These are phyloP conservation scores for Suillus subalutaceus DNA, from an alignment of 768 basidiomycete species.

Conservation along the genomic window DNA sequence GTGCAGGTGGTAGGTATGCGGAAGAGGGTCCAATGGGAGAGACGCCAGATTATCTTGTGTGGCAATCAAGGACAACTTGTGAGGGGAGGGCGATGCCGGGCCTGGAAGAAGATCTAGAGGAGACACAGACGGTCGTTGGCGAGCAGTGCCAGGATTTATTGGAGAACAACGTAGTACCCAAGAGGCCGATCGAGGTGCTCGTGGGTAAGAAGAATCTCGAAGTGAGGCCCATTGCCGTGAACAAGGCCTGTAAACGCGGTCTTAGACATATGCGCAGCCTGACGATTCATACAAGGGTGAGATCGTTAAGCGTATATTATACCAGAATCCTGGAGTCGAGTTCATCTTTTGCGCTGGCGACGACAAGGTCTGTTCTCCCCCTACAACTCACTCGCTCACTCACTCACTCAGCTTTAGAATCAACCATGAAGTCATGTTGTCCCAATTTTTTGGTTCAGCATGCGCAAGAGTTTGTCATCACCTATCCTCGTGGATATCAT, in stretches of 20 bases:
- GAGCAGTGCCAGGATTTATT: slow-evolving; percentile 82
- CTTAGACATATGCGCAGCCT: neutral
- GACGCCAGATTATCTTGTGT: slow-evolving; percentile 31
- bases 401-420: too few relatives aligned
- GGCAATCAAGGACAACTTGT: neutral
- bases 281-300: slow-evolving; percentile 60
- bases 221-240: slow-evolving; percentile 92
- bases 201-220: slow-evolving; percentile 99
- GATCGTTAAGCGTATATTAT: slow-evolving; percentile 93
- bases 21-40: slow-evolving; percentile 51
- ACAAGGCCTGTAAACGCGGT: slow-evolving; percentile 59
- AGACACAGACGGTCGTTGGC: slow-evolving; percentile 10
- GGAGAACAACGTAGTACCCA: slow-evolving; percentile 91
- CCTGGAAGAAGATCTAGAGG: slow-evolving; percentile 7
- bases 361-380: slow-evolving; percentile 72
- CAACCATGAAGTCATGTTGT: too few relatives aligned
- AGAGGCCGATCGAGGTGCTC: slow-evolving; percentile 94
- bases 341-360: slow-evolving; percentile 98
- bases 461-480: slow-evolving; percentile 95
- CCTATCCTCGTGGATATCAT: slow-evolving; percentile 93
- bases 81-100: slow-evolving; percentile 1
- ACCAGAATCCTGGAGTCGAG: slow-evolving; percentile 91
- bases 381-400: neutral
- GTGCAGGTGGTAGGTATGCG: neutral
- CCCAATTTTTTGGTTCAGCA: slow-evolving; percentile 92